Percentiles rank a stretch among this genome's conserved stretches.
phyloP scores from a whole-genome alignment of 1,139 yeast species.

The Hemisphaericaspora xylofermentans region DNA sequence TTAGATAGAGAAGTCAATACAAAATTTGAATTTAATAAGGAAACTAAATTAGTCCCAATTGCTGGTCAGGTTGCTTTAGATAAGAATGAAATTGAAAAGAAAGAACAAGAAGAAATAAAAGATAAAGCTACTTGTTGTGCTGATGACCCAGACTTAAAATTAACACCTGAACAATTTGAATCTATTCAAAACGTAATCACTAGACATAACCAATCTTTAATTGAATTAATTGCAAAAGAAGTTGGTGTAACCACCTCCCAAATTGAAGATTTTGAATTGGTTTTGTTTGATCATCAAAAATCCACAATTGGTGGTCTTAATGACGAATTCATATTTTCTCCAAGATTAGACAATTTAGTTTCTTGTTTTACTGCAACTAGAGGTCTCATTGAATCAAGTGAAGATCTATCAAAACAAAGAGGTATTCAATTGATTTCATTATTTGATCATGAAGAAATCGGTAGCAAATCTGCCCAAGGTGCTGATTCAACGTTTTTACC shows the following conservation, averaged over 20 bases:
- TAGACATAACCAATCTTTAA: conserved; percentile 74
- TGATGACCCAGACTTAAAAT: conserved; percentile 43
- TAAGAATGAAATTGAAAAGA: conserved; percentile 25
- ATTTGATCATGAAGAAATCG: conserved; percentile 95
- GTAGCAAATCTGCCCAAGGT: conserved; percentile 92
- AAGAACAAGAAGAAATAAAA: conserved; percentile 13
- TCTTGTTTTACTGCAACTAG: conserved; percentile 79
- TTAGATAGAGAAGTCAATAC: conserved; percentile 72
- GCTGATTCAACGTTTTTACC: conserved; percentile 92
- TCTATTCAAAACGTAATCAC: conserved; percentile 64
- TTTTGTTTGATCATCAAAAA: conserved; percentile 83
- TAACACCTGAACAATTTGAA: conserved; percentile 56
- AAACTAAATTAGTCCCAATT: conserved; percentile 82
- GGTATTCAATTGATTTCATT: conserved; percentile 74
- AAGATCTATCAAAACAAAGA: conserved; percentile 39
- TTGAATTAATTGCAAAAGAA: conserved; percentile 68
- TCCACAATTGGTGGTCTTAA: conserved; percentile 84
- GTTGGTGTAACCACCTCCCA: conserved; percentile 46
- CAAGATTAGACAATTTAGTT: conserved; percentile 88
- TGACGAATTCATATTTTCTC: conserved; percentile 88
- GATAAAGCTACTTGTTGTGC: conserved; percentile 30
- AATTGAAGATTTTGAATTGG: conserved; percentile 87
- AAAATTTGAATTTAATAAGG: conserved; percentile 88
- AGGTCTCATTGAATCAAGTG: conserved; percentile 62
- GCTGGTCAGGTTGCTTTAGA: conserved; percentile 62